phyloP scores from a whole-genome alignment of 2,329 filamentous ascomycete genomes.

The Colletotrichum sp. region DNA sequence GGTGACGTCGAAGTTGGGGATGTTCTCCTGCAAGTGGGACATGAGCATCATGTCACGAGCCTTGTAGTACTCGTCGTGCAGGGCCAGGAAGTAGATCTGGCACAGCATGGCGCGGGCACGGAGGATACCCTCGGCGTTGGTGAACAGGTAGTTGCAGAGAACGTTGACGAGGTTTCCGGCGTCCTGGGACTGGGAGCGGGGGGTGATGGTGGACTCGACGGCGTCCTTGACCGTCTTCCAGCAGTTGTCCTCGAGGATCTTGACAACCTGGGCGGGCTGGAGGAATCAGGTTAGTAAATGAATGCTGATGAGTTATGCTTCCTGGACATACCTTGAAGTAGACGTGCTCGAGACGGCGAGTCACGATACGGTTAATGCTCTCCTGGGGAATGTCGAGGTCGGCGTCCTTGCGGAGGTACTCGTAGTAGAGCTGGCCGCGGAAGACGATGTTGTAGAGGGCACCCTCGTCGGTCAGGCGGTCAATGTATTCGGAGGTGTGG shows the following conservation, averaged over 20 bases:
- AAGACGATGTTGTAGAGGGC: conserved; percentile 92
- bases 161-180: conserved; percentile 79
- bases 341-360: conserved; percentile 93
- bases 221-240: conserved; percentile 79
- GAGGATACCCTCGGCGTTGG: conserved; percentile 93
- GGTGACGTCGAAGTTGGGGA: conserved; percentile 93
- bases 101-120: conserved; percentile 96
- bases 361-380: conserved; percentile 87
- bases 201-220: conserved; percentile 81
- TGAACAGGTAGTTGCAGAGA: conserved; percentile 94
- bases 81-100: conserved; percentile 97
- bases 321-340: conserved; percentile 85
- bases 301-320: background rate
- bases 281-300: conserved; percentile 21
- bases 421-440: conserved; percentile 86
- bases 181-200: conserved; percentile 70
- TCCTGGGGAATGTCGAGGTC: conserved; percentile 81
- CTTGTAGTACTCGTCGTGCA: conserved; percentile 98
- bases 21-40: conserved; percentile 98
- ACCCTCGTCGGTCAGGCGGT: conserved; percentile 89
- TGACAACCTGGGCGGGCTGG: conserved; percentile 86
- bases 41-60: conserved; percentile 99
- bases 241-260: conserved; percentile 90
- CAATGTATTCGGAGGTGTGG: conserved; percentile 98
- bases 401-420: conserved; percentile 73